Conservation (phyloP, 495 filamentous ascomycete species). For the Aspergillus sclerotiicarbonarius region DNA sequence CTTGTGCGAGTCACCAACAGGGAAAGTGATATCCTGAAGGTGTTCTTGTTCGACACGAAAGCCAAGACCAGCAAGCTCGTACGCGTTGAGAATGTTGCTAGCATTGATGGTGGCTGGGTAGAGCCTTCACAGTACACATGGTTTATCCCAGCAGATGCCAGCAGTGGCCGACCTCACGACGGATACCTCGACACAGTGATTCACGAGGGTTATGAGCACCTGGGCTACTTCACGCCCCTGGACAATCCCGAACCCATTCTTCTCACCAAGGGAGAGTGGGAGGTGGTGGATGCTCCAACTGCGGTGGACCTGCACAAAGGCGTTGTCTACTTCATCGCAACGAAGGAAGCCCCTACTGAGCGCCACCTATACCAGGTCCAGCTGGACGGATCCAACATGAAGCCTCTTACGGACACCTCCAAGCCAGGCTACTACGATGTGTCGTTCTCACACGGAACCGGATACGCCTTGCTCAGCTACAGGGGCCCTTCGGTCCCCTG, state of each 20-base stretch:
- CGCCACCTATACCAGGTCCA: constrained; percentile 88
- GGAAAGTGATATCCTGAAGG: constrained; percentile 84
- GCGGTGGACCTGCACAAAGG: constrained; percentile 83
- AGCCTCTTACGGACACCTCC: constrained; percentile 70
- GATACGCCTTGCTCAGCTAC: constrained; percentile 81
- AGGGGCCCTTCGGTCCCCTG: constrained; percentile 83
- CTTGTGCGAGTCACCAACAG: constrained; percentile 90
- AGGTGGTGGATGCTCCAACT: constrained; percentile 85
- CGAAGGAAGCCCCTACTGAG: constrained; percentile 82
- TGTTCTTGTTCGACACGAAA: constrained; percentile 81
- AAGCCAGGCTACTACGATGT: constrained; percentile 77
- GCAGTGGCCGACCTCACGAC: constrained; percentile 72
- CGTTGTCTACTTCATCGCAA: constrained; percentile 85
- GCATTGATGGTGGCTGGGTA: constrained; percentile 93
- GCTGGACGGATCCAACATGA: constrained; percentile 70
- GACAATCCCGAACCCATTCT: constrained; percentile 76
- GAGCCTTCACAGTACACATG: constrained; percentile 85
- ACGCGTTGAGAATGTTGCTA: constrained; percentile 70
- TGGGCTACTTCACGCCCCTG: constrained; percentile 92
- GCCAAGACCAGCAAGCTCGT: constrained; percentile 75
- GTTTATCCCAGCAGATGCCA: constrained; percentile 81
- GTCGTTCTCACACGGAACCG: constrained; percentile 80
- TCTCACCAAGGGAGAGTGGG: constrained; percentile 88
- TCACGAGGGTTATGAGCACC: constrained; percentile 81
- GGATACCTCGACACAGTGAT: constrained; percentile 94